Evolutionary conservation across 805 yeast species (phyloP).

Genomic region (Schizosaccharomyces octosporus): DNA sequence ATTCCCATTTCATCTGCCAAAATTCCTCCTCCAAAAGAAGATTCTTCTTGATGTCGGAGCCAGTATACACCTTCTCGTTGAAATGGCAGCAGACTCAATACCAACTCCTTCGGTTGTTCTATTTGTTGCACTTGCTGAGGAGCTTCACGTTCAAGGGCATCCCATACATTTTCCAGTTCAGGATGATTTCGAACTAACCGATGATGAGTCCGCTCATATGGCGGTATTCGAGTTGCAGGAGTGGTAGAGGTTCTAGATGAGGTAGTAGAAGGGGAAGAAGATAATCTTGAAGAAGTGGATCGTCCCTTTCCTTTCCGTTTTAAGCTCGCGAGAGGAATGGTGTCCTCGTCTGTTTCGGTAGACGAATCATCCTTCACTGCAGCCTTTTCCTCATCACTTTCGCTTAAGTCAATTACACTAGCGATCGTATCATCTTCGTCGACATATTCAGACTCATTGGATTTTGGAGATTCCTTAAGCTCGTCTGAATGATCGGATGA

Average conservation of each 20-base stretch:
- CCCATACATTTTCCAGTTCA: conserved; percentile 45
- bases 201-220: conserved; percentile 8
- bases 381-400: not conserved
- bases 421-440: not conserved
- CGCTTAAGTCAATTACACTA: not conserved
- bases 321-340: not conserved
- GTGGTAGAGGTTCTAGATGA: not conserved
- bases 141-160: conserved; percentile 29
- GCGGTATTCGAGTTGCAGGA: not conserved
- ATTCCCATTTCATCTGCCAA: conserved; percentile 98
- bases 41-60: conserved; percentile 61
- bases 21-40: conserved; percentile 66
- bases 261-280: not conserved
- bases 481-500: too few relatives aligned
- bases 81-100: conserved; percentile 54
- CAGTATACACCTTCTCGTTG: conserved; percentile 85
- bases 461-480: not conserved
- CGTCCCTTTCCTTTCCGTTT: not conserved
- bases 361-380: not conserved
- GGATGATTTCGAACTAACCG: conserved; percentile 58
- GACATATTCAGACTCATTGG: not conserved
- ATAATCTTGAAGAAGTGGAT: not conserved
- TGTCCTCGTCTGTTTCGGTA: not conserved
- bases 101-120: conserved; percentile 57
- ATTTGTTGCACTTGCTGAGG: conserved; percentile 22